Base-by-base conservation (phyloP, 495 filamentous ascomycete species). In the Neurospora hispaniola region DNA sequence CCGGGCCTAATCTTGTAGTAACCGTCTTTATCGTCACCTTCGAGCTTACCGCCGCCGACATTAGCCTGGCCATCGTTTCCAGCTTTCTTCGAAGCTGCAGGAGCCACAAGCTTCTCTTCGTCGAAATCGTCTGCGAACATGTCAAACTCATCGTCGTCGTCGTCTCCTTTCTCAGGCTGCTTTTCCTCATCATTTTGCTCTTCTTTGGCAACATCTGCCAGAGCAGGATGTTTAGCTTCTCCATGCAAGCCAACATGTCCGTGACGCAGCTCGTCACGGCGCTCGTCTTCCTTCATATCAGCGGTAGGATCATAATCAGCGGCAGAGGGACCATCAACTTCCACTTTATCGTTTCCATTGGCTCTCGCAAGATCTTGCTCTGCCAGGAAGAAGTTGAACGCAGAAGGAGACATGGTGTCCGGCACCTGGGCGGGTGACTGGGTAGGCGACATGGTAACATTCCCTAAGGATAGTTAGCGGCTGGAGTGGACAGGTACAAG, bases 71-170 rank as follows among this genome's bases (percentile, higher is more conserved):
- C 76, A 16, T 80, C 80, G 16, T 82, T 75, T 10, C 76, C 76
- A 42, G 82, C 80, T 4, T 81, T 81, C 69, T 88, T 86, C 16
- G 75, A 81, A 20, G 80, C 77, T 12, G 82, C 75, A 27, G 87
- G 84, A 14, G 81, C 89, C 8, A 90, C 93, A 81, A 96, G 96
- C 86, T 96, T 94, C 79, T 96, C 92, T 73, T 96, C 92, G 70
- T 91, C 91, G 73, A 93, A 92, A 71, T 94, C 92, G 54, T 96
- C 93, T 20, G 93, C 93, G 80, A 98, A 98, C 95, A 98, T 99
- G 80, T 99, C 96, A 81, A 94, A 94, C 14, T 93, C 88, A 62
- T 89, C 88, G 43, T 88, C 85, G 18, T 86, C 84, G 18, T 86
- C 84, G 43, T 83, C 88, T 72, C 89, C 85, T 77, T 74, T 81